Base-by-base conservation (phyloP, 23 red algal genomes). In the Agarophyton chilense region DNA sequence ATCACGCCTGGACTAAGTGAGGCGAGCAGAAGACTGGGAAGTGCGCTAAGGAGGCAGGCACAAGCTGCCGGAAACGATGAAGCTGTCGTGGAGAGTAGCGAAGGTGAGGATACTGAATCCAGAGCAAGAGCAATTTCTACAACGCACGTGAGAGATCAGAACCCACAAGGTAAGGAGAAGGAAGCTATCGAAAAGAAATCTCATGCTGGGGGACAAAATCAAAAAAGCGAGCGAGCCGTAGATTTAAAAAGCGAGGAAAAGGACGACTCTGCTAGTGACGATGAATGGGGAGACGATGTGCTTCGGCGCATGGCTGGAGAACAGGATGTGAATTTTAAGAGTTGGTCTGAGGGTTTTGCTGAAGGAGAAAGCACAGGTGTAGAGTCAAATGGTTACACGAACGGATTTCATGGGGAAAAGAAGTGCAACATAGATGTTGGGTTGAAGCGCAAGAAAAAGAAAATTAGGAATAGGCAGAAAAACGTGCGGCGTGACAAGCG, bases 401-500 rank as follows among this genome's bases (percentile, higher is more conserved):
- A 77, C 44, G 35, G 6, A 31, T 11, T 55, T 2, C 21, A 28
- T 14, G 52, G 41, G 12, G 34, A 33, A 42, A 73, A 71, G 42
- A 86, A 36, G 28, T 16, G 38, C 13, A 16, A 31, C 41, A 13
- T 24, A 26, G 44, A 71, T 4, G 41, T 16, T 12, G 18, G 17
- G 66, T 18, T 63, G 21, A 65, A 36, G 73, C 65, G 24, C 4
- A 95, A 89, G 50, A 58, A 45, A 47, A 89, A 81, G 50, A 88
- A 88, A 46, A 90, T n/a, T n/a, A n/a, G 92, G 28, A 89, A 74
- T 33, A 36, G 92, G 1, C 92, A 90, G 40, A 95, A 95, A 62
- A 95, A 95, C 55, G 54, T 95, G 84, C 62, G 63, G 36, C 50
- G 67, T 22, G 92, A 95, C 64, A 95, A 86, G 28, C 31, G 92